Base-by-base conservation (phyloP, 2,329 filamentous ascomycete species). In the Colletotrichum sp. region DNA sequence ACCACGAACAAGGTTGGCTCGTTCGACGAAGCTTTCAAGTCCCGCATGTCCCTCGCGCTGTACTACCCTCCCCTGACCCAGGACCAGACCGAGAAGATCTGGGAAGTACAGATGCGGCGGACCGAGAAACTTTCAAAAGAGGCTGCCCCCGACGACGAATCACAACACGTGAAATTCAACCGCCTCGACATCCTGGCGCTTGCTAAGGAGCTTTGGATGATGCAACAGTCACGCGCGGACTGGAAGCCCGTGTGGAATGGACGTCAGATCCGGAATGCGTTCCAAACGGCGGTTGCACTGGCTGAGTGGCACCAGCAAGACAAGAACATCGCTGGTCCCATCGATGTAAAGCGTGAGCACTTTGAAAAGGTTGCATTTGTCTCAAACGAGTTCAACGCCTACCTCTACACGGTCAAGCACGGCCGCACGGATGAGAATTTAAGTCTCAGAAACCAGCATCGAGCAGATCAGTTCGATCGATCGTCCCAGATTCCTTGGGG, bases 11-110 rank as follows among this genome's bases (percentile, higher is more conserved):
- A 87, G 12, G 87, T 89, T 21, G 83, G 84, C 64, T 82, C 83
- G 26, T 88, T 90, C 68, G 88, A 89, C 78, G 80, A 81, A 7
- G 88, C 88, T 9, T 88, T 90, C 79, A 86, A 87, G n/a, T 87
- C 84, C 59, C 86, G 88, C 48, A 89, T 90, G 73, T 87, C 89
- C 77, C 86, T 89, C 4, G 64, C 73, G 2, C 75, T 83, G 13
- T 81, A 82, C 77, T 83, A 85, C 76, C 84, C 84, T 9, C 85
- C 83, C 0, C 80, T 87, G 1, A 81, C 82, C 63, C 83, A 83
- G 79, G 78, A 80, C 0, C 84, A 87, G 76, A 85, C 87, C 43
- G 83, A 85, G 76, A 83, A 83, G 72, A 87, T 87, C 72, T 87
- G 87, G 84, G 82, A 80, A 5, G 78, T 85, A 34, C 87, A 87